phyloP scores from a whole-genome alignment of 306 rosid species.

The Corylus avellana region DNA sequence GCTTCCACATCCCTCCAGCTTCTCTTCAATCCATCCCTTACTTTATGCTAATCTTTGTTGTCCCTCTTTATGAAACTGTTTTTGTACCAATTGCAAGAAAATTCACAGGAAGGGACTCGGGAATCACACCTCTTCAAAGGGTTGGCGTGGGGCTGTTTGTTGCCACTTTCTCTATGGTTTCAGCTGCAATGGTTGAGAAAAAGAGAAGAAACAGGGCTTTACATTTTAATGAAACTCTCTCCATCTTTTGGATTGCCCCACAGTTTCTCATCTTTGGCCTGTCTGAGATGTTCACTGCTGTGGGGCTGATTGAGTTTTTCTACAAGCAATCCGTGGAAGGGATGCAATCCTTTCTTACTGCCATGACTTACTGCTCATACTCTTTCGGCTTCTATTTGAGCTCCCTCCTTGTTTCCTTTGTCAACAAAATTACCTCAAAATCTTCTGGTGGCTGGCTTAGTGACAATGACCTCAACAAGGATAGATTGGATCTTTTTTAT shows the following conservation, averaged over 20 bases:
- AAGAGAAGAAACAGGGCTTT: slow-evolving; percentile 41
- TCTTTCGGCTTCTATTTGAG: slow-evolving; percentile 66
- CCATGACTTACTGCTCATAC: slow-evolving; percentile 65
- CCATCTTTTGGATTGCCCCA: slow-evolving; percentile 64
- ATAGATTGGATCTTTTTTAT: slow-evolving; percentile 54
- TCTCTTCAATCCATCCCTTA: slow-evolving; percentile 71
- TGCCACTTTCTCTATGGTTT: slow-evolving; percentile 60
- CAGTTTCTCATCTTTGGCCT: slow-evolving; percentile 60
- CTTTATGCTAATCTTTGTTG: slow-evolving; percentile 48
- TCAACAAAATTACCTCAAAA: slow-evolving; percentile 41
- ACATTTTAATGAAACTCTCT: slow-evolving; percentile 14
- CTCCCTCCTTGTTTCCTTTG: slow-evolving; percentile 56
- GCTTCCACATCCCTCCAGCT: slow-evolving; percentile 62
- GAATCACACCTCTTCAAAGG: slow-evolving; percentile 58
- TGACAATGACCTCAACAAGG: slow-evolving; percentile 56
- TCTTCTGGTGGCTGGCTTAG: slow-evolving; percentile 51
- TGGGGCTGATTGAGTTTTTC: slow-evolving; percentile 64
- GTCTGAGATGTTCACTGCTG: slow-evolving; percentile 62
- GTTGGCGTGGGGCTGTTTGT: slow-evolving; percentile 59
- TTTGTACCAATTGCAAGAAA: slow-evolving; percentile 50
- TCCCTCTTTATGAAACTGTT: slow-evolving; percentile 55
- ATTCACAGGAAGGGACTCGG: slow-evolving; percentile 49
- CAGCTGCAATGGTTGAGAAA: slow-evolving; percentile 55
- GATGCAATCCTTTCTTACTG: slow-evolving; percentile 63
- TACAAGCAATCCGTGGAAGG: slow-evolving; percentile 58